Percentiles rank a stretch among this genome's conserved stretches.
Conservation (phyloP, 75 land plant genomes). For the Pseudotsuga menziesii region DNA sequence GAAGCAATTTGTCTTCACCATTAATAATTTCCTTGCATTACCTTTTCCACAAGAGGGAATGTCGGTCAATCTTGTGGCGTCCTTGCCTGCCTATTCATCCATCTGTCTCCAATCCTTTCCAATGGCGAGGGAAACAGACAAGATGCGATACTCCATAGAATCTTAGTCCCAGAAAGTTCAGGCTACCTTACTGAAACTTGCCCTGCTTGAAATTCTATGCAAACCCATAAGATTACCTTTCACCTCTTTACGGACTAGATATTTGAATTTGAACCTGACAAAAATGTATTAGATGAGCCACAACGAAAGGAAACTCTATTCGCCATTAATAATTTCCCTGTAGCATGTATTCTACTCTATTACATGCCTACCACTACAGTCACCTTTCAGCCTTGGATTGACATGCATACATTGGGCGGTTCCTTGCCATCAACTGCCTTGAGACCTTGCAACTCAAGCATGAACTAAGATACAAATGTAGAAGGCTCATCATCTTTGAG, state of each 20-base stretch:
- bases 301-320: not conserved
- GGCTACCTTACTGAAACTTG: not conserved
- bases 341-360: conserved; percentile 71
- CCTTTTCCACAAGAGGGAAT: too few relatives aligned
- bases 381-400: conserved; percentile 64
- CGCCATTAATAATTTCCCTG: conserved; percentile 35
- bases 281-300: not conserved
- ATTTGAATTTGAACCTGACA: not conserved
- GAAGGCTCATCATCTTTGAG: conserved; percentile 14
- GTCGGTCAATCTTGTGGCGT: too few relatives aligned
- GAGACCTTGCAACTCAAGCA: conserved; percentile 56
- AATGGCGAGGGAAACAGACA: too few relatives aligned
- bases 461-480: conserved; percentile 55
- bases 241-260: not conserved
- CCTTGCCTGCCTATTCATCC: too few relatives aligned
- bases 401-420: conserved; percentile 63
- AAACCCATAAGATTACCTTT: not conserved
- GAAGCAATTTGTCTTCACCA: too few relatives aligned
- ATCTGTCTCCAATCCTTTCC: too few relatives aligned
- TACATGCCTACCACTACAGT: conserved; percentile 63
- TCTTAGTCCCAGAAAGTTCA: too few relatives aligned
- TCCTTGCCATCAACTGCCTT: conserved; percentile 59
- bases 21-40: too few relatives aligned
- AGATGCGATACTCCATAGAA: too few relatives aligned
- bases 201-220: not conserved